Evolutionary conservation across 2,329 filamentous ascomycete species (phyloP), one percentile per base, ranked within the genome.

Genomic region (Cercospora brassicicola): DNA sequence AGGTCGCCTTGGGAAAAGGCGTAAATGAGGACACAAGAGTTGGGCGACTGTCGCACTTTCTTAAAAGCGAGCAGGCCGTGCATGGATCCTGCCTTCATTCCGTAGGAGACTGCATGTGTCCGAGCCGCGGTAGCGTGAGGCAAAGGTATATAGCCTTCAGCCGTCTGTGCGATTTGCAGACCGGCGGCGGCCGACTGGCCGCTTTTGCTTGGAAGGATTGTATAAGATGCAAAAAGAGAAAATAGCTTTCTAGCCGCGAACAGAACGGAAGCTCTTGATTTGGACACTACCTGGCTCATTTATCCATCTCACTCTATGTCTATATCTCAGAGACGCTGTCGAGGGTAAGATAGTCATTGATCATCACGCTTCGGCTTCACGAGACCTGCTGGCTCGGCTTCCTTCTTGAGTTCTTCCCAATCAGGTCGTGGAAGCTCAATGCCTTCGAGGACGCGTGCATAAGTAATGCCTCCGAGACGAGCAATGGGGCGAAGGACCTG

Each of bases 401-500:
- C 87, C 31, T 83, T 79, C 69, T 82, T 81, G 57, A 84, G 80
- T 67, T 83, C 81, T 7, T 80, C 78, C 73, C 80, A 85, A 18
- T 83, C 80, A 4, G 83, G 89, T 48, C 91, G 83, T 5, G 85
- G 87, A 26, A 97, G 79, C 82, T 97, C 93, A 28, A 92, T 81
- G 0, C 82, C 90, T 70, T 94, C 88, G 0, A 86, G 89, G 0
- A 86, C 82, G 53, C 93, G 85, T 0, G 86, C 90, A 78, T 97
- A 98, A 0, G 90, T 90, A 74, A 97, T 96, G 1, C 94, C 94
- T 28, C 94, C 94, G 26, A 97, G 76, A 42, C 94, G 87, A 71
- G 88, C 88, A 15, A 97, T 85, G 0, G 94, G 93, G 69, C 87
- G 87, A 65, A 97, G 81, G 8, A 96, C 84, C 81, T 89, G 64